Percentiles rank a stretch among this genome's conserved stretches.
Conservation (phyloP, 176 grass and related monocot species). For the Musa troglodytarum region DNA sequence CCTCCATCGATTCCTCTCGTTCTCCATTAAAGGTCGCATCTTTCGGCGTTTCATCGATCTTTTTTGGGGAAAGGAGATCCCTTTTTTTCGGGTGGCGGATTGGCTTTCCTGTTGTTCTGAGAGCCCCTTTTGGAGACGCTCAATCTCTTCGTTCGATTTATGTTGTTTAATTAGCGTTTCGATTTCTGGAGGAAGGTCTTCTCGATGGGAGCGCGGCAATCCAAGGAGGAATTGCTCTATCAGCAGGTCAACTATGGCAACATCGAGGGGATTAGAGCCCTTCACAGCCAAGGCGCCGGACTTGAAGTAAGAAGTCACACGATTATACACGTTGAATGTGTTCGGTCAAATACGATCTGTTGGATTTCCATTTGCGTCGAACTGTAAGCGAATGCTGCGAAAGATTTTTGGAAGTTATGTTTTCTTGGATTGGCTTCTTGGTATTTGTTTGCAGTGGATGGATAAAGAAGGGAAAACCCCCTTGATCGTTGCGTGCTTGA, state of each 20-base stretch:
- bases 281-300: conserved; percentile 53
- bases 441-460: conserved; percentile 54
- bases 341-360: not conserved
- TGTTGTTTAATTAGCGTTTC: not conserved
- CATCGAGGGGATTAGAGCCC: conserved; percentile 53
- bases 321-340: not conserved
- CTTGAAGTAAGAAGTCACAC: conserved; percentile 46
- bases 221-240: conserved; percentile 87
- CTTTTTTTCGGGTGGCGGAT: no score
- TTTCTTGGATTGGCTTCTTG: not conserved
- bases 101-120: no score
- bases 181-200: not conserved
- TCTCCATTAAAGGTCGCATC: no score
- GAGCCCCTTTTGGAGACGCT: not conserved
- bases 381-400: not conserved
- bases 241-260: conserved; percentile 87
- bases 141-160: not conserved
- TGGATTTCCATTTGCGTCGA: not conserved
- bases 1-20: no score
- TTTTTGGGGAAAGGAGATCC: no score
- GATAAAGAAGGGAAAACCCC: conserved; percentile 94
- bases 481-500: conserved; percentile 69
- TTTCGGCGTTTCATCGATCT: no score
- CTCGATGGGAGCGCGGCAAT: conserved; percentile 74
- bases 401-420: not conserved